phyloP scores from a whole-genome alignment of 345 rosid genomes.

The Syzygium jambos region DNA sequence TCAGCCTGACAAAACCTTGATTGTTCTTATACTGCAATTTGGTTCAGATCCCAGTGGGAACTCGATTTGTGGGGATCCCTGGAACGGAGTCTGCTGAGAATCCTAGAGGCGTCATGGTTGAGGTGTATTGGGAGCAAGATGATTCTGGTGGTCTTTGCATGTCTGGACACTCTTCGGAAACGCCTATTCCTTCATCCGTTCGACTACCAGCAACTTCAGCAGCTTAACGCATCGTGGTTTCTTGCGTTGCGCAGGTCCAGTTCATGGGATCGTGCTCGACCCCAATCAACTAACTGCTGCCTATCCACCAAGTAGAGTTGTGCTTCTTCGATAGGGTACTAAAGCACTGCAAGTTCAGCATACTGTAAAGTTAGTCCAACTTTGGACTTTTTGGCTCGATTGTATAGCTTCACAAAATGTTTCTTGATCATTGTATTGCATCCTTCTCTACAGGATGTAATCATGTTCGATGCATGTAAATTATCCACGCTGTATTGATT shows the following conservation, averaged over 20 bases:
- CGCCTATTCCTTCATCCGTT: slow-evolving; percentile 42
- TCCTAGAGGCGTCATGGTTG: slow-evolving; percentile 78
- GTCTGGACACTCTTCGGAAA: slow-evolving; percentile 72
- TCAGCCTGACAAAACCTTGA: neutral
- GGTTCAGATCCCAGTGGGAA: slow-evolving; percentile 72
- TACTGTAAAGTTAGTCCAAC: neutral
- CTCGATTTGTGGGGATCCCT: slow-evolving; percentile 66
- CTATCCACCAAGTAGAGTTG: neutral
- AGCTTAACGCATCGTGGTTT: slow-evolving; percentile 7
- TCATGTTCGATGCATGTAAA: neutral
- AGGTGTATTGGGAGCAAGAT: slow-evolving; percentile 88
- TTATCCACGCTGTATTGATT: neutral
- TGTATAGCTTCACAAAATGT: neutral
- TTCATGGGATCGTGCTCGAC: slow-evolving; percentile 53
- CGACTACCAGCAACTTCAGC: slow-evolving; percentile 16
- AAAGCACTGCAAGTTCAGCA: neutral
- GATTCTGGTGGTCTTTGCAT: slow-evolving; percentile 80
- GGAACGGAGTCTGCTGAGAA: slow-evolving; percentile 53
- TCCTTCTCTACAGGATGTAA: neutral
- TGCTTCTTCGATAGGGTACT: neutral
- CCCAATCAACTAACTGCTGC: slow-evolving; percentile 22
- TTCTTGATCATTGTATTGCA: neutral
- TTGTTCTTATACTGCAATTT: neutral
- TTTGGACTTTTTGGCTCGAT: neutral
- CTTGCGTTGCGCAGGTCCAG: slow-evolving; percentile 27